Percentiles rank a stretch among this genome's conserved stretches.
These are phyloP conservation scores for Suillus paluster DNA, from an alignment of 768 basidiomycete genomes.

Conservation along the genomic window DNA sequence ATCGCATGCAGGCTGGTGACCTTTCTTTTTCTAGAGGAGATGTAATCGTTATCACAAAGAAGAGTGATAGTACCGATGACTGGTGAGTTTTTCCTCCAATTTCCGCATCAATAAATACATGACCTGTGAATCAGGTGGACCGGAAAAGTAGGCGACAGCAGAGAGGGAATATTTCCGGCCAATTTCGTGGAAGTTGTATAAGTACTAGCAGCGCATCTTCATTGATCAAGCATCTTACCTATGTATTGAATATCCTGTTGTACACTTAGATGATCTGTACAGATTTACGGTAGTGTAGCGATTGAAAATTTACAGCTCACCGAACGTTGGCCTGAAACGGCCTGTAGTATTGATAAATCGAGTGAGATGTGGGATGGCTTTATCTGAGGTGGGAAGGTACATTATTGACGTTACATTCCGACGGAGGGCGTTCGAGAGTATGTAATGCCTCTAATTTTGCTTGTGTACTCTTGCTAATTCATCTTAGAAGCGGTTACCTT, in stretches of 20 bases:
- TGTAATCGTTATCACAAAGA: conserved; percentile 69
- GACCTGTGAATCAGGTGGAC: conserved; percentile 63
- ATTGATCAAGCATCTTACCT: conserved; percentile 6
- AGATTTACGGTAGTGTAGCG: no score
- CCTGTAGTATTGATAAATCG: no score
- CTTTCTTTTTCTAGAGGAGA: conserved; percentile 79
- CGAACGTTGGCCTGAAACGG: no score
- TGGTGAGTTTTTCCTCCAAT: conserved; percentile 51
- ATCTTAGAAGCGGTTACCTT: no score
- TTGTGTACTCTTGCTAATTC: no score
- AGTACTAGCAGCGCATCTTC: neutral
- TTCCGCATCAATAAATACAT: neutral
- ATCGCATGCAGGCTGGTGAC: conserved; percentile 62
- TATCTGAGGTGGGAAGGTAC: no score
- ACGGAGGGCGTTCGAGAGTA: no score
- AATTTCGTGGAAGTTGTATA: conserved; percentile 78
- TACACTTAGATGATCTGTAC: neutral
- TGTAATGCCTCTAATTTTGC: no score
- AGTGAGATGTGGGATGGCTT: no score
- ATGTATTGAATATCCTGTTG: neutral
- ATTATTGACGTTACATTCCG: no score
- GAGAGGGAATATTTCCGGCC: conserved; percentile 77
- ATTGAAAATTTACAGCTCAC: no score
- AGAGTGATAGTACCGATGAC: conserved; percentile 72
- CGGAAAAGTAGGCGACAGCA: conserved; percentile 59